Evolutionary conservation across 176 grass and related monocot species (phyloP).

Genomic region (Ananas comosus): DNA sequence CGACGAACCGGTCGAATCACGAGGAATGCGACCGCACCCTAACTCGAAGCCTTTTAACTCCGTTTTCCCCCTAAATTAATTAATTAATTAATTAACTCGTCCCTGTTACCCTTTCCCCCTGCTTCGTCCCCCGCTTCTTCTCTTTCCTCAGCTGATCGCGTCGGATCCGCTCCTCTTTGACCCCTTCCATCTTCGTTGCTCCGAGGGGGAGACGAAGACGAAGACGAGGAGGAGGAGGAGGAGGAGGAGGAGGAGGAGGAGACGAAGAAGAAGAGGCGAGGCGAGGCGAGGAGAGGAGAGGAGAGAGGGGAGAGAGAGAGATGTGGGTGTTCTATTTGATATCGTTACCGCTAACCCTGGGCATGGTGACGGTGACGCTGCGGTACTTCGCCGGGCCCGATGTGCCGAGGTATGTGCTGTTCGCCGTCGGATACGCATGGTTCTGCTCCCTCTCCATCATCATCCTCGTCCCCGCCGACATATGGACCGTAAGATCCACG

Average conservation of each 20-base stretch:
- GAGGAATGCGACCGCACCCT: too few species aligned
- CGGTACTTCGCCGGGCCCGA: constrained; percentile 95
- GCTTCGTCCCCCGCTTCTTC: not conserved
- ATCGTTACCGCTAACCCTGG: constrained; percentile 91
- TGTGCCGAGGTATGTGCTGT: constrained; percentile 73
- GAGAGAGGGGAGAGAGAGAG: not conserved
- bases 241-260: too few species aligned
- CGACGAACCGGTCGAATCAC: too few species aligned
- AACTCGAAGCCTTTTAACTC: too few species aligned
- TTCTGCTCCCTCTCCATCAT: constrained; percentile 99
- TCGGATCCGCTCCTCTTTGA: constrained; percentile 6
- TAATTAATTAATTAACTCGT: not conserved
- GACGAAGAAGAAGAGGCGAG: not conserved
- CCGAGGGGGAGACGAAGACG: not conserved
- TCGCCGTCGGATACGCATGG: constrained; percentile 97
- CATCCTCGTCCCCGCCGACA: constrained; percentile 98
- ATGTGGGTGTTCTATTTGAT: constrained; percentile 99
- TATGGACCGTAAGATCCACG: constrained; percentile 85
- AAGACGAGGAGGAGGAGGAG: not conserved
- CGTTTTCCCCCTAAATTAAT: too few species aligned
- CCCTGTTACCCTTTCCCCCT: not conserved
- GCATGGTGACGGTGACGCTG: constrained; percentile 90
- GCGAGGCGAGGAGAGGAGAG: not conserved
- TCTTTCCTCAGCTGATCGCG: not conserved
- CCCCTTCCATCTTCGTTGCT: not conserved